A percentile compares a stretch with the other conserved stretches of the same genome.
Evolutionary conservation across 768 basidiomycete species (phyloP).

Genomic region (Pisolithus tinctorius): DNA sequence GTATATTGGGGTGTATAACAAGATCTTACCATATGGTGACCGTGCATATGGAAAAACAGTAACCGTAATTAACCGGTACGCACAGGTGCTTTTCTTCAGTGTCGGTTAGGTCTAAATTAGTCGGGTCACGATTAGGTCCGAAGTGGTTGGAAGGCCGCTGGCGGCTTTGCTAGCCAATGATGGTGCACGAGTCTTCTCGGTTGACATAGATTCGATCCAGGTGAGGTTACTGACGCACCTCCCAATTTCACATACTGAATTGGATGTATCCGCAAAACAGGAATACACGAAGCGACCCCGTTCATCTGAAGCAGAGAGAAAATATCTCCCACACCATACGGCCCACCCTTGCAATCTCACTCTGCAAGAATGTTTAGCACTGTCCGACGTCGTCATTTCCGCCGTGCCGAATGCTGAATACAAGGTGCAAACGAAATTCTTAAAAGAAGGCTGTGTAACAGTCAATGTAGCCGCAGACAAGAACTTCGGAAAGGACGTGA

Average conservation of each 20-base stretch:
- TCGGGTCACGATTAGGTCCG: conserved; percentile 51
- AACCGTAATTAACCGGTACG: conserved; percentile 89
- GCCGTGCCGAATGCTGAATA: conserved; percentile 84
- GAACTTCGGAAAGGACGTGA: conserved; percentile 91
- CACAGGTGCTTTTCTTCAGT: not conserved
- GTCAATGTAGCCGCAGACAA: conserved; percentile 92
- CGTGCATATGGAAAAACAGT: conserved; percentile 89
- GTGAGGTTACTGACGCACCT: conserved; percentile 24
- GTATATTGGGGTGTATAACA: conserved; percentile 88
- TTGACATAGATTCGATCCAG: conserved; percentile 93
- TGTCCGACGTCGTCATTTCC: conserved; percentile 90
- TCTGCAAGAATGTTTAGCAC: conserved; percentile 71
- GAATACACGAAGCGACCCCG: conserved; percentile 93
- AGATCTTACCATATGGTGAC: conserved; percentile 86
- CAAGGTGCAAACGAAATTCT: conserved; percentile 81
- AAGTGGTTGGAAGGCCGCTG: conserved; percentile 96
- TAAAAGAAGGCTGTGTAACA: conserved; percentile 93
- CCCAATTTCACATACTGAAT: not conserved
- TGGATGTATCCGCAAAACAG: conserved; percentile 22
- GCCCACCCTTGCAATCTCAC: conserved; percentile 63
- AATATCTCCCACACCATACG: conserved; percentile 81
- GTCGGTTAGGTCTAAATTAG: not conserved
- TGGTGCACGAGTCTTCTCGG: conserved; percentile 91
- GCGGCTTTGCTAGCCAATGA: conserved; percentile 95
- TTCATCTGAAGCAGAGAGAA: conserved; percentile 34